Percentiles rank a stretch among this genome's conserved stretches.
phyloP scores from a whole-genome alignment of 164 flowering plant genomes.

The Euptelea pleiosperma region DNA sequence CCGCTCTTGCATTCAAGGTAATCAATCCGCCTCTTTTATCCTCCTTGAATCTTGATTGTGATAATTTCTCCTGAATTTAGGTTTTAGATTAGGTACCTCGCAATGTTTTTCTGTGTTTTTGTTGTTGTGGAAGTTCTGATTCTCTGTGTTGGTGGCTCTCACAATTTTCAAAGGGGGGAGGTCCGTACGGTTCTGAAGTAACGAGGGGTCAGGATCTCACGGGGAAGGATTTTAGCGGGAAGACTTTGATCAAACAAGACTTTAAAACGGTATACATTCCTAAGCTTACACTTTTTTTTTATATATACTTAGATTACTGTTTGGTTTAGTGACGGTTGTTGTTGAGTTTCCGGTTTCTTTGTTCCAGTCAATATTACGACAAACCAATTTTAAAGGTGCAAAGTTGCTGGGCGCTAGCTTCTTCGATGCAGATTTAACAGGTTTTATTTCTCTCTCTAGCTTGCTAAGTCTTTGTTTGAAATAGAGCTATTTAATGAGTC shows the following conservation, averaged over 20 bases:
- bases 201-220: conserved; percentile 93
- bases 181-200: conserved; percentile 88
- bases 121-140: neutral
- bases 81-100: too few species aligned
- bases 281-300: neutral
- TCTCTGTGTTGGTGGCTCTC: conserved; percentile 1
- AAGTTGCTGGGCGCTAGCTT: conserved; percentile 91
- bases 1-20: conserved; percentile 88
- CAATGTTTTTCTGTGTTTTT: neutral
- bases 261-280: conserved; percentile 72
- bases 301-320: neutral
- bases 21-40: neutral
- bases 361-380: conserved; percentile 78
- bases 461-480: too few species aligned
- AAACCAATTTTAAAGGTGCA: conserved; percentile 91
- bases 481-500: too few species aligned
- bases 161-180: conserved; percentile 72
- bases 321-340: neutral
- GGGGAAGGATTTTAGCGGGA: conserved; percentile 92
- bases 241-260: conserved; percentile 82
- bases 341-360: conserved; percentile 1
- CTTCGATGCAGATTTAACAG: conserved; percentile 98
- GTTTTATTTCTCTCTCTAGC: conserved; percentile 38
- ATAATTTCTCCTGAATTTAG: too few species aligned
- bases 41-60: too few species aligned